A percentile compares a stretch with the other conserved stretches of the same genome.
Conservation (phyloP, 2,329 filamentous ascomycete genomes). For the Dryadomyces quercivorus region DNA sequence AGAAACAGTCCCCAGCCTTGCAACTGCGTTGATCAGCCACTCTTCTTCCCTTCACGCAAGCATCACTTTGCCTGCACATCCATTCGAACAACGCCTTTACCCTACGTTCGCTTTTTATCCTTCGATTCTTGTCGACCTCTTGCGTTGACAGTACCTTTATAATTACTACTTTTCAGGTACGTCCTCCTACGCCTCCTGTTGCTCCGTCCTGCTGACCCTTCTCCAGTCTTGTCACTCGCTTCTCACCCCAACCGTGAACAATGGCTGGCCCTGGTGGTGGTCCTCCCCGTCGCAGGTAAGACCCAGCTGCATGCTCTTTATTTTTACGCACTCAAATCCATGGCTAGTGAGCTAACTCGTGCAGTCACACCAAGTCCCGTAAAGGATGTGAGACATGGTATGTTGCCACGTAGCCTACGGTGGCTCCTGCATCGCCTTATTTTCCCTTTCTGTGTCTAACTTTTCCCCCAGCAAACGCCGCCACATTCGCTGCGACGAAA, state of each 20-base stretch:
- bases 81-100: neutral
- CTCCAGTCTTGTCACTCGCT: constrained; percentile 9
- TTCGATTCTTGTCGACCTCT: neutral
- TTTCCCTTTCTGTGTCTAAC: constrained; percentile 10
- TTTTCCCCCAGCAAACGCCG: constrained; percentile 59
- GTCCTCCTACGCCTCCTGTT: neutral
- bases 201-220: neutral
- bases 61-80: neutral
- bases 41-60: neutral
- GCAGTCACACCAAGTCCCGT: constrained; percentile 93
- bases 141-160: neutral
- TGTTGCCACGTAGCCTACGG: constrained; percentile 11
- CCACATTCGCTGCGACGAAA: constrained; percentile 97
- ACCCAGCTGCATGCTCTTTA: neutral
- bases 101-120: neutral
- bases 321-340: neutral
- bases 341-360: neutral
- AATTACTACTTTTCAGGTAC: neutral
- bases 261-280: constrained; percentile 95
- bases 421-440: constrained; percentile 3
- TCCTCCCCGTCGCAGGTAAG: constrained; percentile 62
- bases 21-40: neutral
- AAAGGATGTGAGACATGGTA: constrained; percentile 94
- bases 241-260: constrained; percentile 20
- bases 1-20: neutral